phyloP scores from a whole-genome alignment of 352 stramenopile genomes.

The Globisporangium alternatum region DNA sequence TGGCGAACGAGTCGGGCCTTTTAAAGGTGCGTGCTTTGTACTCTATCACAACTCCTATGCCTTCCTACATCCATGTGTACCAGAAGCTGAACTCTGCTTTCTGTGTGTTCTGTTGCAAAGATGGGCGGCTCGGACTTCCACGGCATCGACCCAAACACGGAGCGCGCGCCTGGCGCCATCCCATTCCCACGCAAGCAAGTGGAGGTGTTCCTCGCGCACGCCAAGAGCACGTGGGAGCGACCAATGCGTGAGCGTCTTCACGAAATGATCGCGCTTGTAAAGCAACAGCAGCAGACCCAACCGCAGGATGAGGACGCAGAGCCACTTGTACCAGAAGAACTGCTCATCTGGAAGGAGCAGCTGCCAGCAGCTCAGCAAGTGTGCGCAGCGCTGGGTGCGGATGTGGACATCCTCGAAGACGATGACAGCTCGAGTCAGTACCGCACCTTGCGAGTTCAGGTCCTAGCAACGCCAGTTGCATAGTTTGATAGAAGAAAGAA shows the following conservation, averaged over 20 bases:
- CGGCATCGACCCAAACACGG: slow-evolving; percentile 66
- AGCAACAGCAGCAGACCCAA: slow-evolving; percentile 15
- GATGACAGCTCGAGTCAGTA: slow-evolving; percentile 10
- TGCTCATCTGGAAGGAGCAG: slow-evolving; percentile 61
- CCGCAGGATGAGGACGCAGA: slow-evolving; percentile 1
- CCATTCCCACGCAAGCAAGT: slow-evolving; percentile 70
- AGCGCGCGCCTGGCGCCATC: slow-evolving; percentile 72
- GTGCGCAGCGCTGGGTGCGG: slow-evolving; percentile 13
- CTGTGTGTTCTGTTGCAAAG: slow-evolving; percentile 24
- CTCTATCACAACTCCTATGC: background rate
- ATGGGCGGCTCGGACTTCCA: slow-evolving; percentile 84
- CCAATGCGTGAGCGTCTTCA: slow-evolving; percentile 47
- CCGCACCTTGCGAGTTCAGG: slow-evolving; percentile 11
- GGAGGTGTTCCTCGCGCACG: slow-evolving; percentile 66
- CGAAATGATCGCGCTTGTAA: slow-evolving; percentile 28
- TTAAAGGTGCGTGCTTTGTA: slow-evolving; percentile 42
- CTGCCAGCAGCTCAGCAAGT: slow-evolving; percentile 14
- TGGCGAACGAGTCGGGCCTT: slow-evolving; percentile 70
- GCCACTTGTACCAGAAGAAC: slow-evolving; percentile 17
- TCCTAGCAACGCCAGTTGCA: background rate
- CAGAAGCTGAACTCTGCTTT: background rate
- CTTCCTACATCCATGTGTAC: background rate
- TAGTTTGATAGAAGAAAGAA: background rate
- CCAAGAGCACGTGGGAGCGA: slow-evolving; percentile 61
- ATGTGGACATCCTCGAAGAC: slow-evolving; percentile 13